A percentile compares a stretch with the other conserved stretches of the same genome.
These are phyloP conservation scores for Barnettozyma pratensis DNA, from an alignment of 805 yeast genomes.

Conservation along the genomic window DNA sequence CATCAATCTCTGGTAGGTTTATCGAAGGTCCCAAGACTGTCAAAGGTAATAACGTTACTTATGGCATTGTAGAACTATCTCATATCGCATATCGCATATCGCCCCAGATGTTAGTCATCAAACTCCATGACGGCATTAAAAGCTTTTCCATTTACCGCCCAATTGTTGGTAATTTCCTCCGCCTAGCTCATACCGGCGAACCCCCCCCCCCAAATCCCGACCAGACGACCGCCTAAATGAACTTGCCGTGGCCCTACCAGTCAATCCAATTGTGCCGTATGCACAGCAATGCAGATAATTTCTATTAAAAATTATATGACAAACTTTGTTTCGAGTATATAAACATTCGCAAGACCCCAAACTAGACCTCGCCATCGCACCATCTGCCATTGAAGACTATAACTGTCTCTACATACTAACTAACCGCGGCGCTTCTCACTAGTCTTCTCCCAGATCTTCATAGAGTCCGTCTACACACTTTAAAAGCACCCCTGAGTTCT, in stretches of 20 bases:
- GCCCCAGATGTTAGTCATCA: too few relatives aligned
- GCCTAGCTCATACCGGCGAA: not conserved
- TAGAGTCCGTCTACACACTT: too few relatives aligned
- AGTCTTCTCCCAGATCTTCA: too few relatives aligned
- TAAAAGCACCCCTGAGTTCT: too few relatives aligned
- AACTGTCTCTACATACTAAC: not conserved
- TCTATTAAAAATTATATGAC: not conserved
- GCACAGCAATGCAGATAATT: not conserved
- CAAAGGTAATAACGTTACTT: too few relatives aligned
- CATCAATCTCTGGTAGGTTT: too few relatives aligned
- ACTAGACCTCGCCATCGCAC: not conserved
- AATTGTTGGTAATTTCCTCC: not conserved
- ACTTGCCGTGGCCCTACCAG: not conserved
- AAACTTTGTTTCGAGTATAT: not conserved
- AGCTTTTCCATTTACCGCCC: not conserved
- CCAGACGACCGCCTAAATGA: not conserved
- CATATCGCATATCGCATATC: too few relatives aligned
- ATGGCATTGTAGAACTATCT: too few relatives aligned
- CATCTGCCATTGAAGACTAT: too few relatives aligned
- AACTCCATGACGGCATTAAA: too few relatives aligned
- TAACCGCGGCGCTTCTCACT: not conserved
- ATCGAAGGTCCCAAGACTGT: too few relatives aligned
- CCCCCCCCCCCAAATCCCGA: not conserved
- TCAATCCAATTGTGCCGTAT: not conserved
- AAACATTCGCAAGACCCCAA: not conserved